Base-by-base conservation (phyloP, 2,329 filamentous ascomycete species). In the Colletotrichum neosansevieriae region DNA sequence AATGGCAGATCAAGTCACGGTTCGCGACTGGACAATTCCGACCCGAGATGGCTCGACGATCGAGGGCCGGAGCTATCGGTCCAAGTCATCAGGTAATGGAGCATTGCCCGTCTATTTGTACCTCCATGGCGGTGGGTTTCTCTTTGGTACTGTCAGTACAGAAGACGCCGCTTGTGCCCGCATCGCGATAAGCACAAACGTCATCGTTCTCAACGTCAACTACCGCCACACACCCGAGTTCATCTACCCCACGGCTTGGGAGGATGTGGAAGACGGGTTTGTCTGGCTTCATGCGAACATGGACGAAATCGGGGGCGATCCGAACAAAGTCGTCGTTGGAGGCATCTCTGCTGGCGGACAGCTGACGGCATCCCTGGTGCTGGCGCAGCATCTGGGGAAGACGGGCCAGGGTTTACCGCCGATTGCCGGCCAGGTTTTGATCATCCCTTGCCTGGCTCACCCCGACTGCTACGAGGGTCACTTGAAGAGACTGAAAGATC, bases 171-270 rank as follows among this genome's bases (percentile, higher is more conserved):
- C 77, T 1, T 89, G 86, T 70, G 75, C 83, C 0, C 62, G 62
- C n/a, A 65, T 60, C 17, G 62, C 56, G 11, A 51, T 65, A 6
- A 65, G 62, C 78, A 80, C 79, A 0, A 74, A 76, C 1, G 78
- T 83, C 2, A 75, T 84, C 0, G 85, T 89, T 0, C 71, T 89
- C 1, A 86, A 87, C 47, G 77, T 89, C 12, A 86, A 88, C 70
- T 89, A 89, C 73, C 83, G 88, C 0, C 87, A 89, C 71, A 87
- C 86, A 0, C 87, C 87, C 0, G 83, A 89, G 58, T 76, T 82
- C 69, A 71, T 67, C 0, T 89, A 85, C 64, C 88, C 88, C 0
- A 84, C 80, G 0, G 80, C 83, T 0, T 88, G 83, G 82, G 69
- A 84, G 49, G 88, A 90, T 53, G 75, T 79, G 0, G 82, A 86